Evolutionary conservation across 768 basidiomycete species (phyloP), one percentile per base, ranked within the genome.

Genomic region (Hirschioporus abietinus): DNA sequence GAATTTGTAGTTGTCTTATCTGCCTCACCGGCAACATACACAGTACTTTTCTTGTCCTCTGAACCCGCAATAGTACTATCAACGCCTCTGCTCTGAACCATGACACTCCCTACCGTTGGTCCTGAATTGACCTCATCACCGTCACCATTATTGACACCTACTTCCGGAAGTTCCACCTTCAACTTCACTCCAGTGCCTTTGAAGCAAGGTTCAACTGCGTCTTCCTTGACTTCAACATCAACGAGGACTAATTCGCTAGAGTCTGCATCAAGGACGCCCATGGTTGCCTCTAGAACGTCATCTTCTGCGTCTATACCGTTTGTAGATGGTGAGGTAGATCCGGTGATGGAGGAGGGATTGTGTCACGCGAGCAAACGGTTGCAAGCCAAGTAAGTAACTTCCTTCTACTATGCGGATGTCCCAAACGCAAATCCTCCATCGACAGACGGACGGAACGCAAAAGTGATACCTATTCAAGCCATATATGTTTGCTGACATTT

Each of bases 311-410:
- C 78, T 62, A 75, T 79, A 66, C 75, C 72, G 52, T 72, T 78
- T n/a, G 70, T 76, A 35, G 76, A 80, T 25, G 75, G 71, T 34
- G 75, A 79, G 18, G 71, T 73, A 26, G 80, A 84, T 68, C 79
- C 81, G 35, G 81, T 84, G 23, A 78, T 78, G 23, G 83, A 84
- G 68, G 86, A 90, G 65, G 88, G 87, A 12, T 71, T 93, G 68
- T 81, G 79, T 34, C 88, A 92, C 75, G 81, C 81, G 35, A 77
- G 79, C 58, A 72, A 81, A 15, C 81, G 75, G 69, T 75, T 94
- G 65, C 84, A 91, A 70, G 84, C 91, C 60, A 90, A 87, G 92
- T 92, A 79, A 87, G 90, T 71, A 71, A 65, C 58, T 66, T 74
- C 72, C 72, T 71, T 67, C 68, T 35, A 27, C 52, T 34, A 58